Percentiles rank a stretch among this genome's conserved stretches.
Evolutionary conservation across 2,329 filamentous ascomycete species (phyloP).

Genomic region (Fusarium chaquense): DNA sequence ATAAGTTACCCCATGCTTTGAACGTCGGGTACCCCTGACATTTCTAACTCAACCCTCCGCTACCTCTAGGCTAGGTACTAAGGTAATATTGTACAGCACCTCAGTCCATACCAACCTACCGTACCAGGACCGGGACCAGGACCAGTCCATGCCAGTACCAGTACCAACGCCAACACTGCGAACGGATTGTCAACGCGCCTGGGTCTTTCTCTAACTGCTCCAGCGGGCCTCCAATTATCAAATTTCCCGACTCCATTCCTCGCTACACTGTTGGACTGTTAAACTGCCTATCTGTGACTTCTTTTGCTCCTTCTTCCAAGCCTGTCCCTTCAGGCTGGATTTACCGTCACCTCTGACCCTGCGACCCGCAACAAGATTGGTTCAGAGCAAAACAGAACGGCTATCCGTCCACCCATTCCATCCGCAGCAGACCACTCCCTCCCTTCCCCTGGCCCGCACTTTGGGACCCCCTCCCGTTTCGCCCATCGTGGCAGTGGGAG

Average conservation of each 20-base stretch:
- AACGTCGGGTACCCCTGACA: constrained; percentile 22
- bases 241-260: constrained; percentile 26
- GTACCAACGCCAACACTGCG: constrained; percentile 16
- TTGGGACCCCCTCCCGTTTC: constrained; percentile 37
- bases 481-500: constrained; percentile 42
- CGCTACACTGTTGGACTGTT: neutral
- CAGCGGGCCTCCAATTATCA: constrained; percentile 39
- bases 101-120: neutral
- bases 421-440: constrained; percentile 7
- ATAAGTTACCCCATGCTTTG: constrained; percentile 19
- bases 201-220: constrained; percentile 19
- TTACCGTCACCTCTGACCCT: constrained; percentile 18
- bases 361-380: constrained; percentile 30
- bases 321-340: constrained; percentile 19
- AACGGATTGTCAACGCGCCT: constrained; percentile 20
- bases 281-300: neutral
- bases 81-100: constrained; percentile 6
- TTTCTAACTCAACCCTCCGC: neutral
- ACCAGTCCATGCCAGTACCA: neutral
- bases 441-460: constrained; percentile 38
- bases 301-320: constrained; percentile 13
- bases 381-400: constrained; percentile 6
- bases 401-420: neutral
- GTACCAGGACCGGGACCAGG: neutral
- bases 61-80: neutral